Conservation (phyloP, 352 stramenopile species). For the Phytophthora fragariae region DNA sequence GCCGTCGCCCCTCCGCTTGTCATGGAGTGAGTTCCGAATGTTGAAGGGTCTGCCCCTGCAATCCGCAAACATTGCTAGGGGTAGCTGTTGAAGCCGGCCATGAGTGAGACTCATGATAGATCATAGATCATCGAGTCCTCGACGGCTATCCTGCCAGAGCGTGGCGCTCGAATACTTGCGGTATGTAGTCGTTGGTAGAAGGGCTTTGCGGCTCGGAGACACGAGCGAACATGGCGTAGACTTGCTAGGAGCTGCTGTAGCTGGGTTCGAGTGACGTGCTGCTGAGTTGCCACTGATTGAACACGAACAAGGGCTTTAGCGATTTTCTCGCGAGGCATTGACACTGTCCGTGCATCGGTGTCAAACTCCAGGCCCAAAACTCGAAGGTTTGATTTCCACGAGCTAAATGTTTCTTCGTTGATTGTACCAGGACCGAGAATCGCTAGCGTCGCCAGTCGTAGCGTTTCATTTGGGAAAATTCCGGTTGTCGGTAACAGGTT, state of each 20-base stretch:
- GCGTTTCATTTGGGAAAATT: background rate
- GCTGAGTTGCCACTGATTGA: too few species aligned
- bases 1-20: background rate
- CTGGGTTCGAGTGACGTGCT: too few species aligned
- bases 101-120: too few species aligned
- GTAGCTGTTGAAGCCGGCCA: too few species aligned
- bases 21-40: background rate
- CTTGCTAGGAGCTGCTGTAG: too few species aligned
- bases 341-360: background rate
- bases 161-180: too few species aligned
- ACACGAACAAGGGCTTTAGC: background rate
- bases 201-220: too few species aligned
- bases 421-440: background rate
- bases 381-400: background rate
- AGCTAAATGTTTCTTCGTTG: background rate
- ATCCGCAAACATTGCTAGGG: too few species aligned
- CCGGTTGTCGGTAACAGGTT: background rate
- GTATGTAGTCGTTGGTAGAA: too few species aligned
- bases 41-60: background rate
- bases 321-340: background rate
- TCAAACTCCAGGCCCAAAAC: background rate
- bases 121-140: too few species aligned
- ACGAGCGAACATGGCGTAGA: too few species aligned
- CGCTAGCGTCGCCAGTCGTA: background rate
- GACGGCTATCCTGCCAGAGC: too few species aligned